These are phyloP conservation scores for Phalaenopsis equestris DNA, from an alignment of 106 monocot genomes.

Conservation along the genomic window DNA sequence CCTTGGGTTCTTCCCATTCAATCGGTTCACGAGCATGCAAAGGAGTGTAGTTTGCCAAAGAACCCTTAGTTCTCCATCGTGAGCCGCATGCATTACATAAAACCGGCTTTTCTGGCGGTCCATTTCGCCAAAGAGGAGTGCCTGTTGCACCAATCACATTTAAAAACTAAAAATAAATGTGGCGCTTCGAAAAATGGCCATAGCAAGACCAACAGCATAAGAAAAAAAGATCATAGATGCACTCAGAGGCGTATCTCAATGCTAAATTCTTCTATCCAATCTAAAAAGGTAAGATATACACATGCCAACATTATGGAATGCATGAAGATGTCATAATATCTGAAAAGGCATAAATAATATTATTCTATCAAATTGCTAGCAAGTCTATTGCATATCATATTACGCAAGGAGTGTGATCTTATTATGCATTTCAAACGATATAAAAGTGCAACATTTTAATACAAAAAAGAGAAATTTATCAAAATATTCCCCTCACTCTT, in stretches of 20 bases:
- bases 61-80: constrained; percentile 98
- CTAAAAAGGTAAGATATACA: not conserved
- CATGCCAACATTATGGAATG: not conserved
- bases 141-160: constrained; percentile 39
- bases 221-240: not conserved
- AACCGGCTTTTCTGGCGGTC: constrained; percentile 96
- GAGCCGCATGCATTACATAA: constrained; percentile 99
- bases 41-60: constrained; percentile 86
- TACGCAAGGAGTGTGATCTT: not conserved
- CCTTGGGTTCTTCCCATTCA: constrained; percentile 49
- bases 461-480: not conserved
- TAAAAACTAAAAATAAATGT: not conserved
- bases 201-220: not conserved
- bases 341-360: not conserved
- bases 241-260: not conserved
- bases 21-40: constrained; percentile 68
- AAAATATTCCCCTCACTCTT: no score
- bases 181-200: not conserved
- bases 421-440: not conserved
- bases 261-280: not conserved
- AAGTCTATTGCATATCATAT: not conserved
- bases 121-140: constrained; percentile 99
- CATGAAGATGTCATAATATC: not conserved
- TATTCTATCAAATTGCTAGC: not conserved
- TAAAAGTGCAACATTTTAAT: not conserved